phyloP scores from a whole-genome alignment of 768 basidiomycete genomes.

The Hygrophorus pudorinus region DNA sequence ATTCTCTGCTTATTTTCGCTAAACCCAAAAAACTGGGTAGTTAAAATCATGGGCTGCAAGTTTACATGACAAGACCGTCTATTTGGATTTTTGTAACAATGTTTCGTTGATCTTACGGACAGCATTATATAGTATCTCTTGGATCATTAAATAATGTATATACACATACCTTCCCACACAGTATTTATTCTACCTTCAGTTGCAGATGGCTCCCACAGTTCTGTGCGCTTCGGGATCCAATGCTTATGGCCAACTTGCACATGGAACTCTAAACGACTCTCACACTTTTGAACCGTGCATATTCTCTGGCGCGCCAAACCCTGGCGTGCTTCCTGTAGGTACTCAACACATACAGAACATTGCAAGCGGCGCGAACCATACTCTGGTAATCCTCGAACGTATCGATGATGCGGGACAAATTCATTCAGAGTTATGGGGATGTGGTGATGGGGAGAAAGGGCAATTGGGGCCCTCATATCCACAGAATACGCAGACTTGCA shows the following conservation, averaged over 20 bases:
- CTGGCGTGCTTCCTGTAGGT: not conserved
- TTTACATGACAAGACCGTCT: conserved; percentile 20
- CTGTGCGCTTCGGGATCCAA: conserved; percentile 39
- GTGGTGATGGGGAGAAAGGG: conserved; percentile 60
- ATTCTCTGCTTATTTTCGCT: not conserved
- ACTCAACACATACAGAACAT: conserved; percentile 23
- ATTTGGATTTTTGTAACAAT: not conserved
- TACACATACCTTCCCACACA: not conserved
- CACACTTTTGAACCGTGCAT: conserved; percentile 30
- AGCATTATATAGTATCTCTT: not conserved
- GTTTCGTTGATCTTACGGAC: not conserved
- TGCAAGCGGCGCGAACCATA: conserved; percentile 72
- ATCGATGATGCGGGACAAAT: conserved; percentile 11
- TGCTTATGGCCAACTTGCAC: conserved; percentile 42
- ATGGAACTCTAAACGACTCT: conserved; percentile 34
- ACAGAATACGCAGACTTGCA: conserved; percentile 9
- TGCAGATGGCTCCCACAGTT: not conserved
- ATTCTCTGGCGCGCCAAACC: conserved; percentile 15
- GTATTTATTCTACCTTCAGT: not conserved
- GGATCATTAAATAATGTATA: not conserved
- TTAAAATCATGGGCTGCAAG: conserved; percentile 51
- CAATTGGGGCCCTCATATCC: conserved; percentile 53
- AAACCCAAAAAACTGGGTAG: conserved; percentile 18
- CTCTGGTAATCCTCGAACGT: conserved; percentile 49
- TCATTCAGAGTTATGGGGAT: conserved; percentile 51